Conservation (phyloP, 306 rosid species). For the Castanopsis chinensis region DNA sequence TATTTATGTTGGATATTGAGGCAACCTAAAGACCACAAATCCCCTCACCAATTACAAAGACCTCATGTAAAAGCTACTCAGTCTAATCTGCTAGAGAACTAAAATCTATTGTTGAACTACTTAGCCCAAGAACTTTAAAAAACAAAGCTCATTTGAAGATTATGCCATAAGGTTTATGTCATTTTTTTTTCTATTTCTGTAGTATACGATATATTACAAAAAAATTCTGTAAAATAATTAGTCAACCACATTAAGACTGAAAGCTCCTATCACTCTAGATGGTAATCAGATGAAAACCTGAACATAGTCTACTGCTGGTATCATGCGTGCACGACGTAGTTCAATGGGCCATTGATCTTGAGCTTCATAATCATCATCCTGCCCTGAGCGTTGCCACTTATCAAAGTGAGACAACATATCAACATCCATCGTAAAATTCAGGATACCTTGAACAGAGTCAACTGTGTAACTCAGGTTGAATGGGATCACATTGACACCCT, state of each 20-base stretch:
- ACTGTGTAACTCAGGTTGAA: slow-evolving; percentile 65
- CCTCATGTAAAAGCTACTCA: not conserved
- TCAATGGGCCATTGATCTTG: slow-evolving; percentile 82
- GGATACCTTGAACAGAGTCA: slow-evolving; percentile 68
- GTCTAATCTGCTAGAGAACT: not conserved
- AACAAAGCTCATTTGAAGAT: not conserved
- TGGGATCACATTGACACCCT: slow-evolving; percentile 65
- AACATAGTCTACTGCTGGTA: slow-evolving; percentile 68
- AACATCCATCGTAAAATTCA: slow-evolving; percentile 77
- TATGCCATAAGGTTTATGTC: not conserved
- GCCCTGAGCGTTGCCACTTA: slow-evolving; percentile 66
- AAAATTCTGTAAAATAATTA: not conserved
- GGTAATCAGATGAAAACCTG: slow-evolving; percentile 42
- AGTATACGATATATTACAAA: not conserved
- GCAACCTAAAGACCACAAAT: not conserved
- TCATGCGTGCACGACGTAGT: slow-evolving; percentile 48
- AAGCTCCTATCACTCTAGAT: not conserved
- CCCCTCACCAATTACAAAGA: not conserved
- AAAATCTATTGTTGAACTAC: not conserved
- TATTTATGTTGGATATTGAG: not conserved
- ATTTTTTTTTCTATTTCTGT: not conserved
- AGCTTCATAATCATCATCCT: slow-evolving; percentile 68
- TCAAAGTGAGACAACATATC: slow-evolving; percentile 85
- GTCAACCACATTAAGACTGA: not conserved
- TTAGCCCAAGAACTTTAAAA: not conserved